These are phyloP conservation scores for Pistacia atlantica DNA, from an alignment of 345 rosid genomes.

Conservation along the genomic window DNA sequence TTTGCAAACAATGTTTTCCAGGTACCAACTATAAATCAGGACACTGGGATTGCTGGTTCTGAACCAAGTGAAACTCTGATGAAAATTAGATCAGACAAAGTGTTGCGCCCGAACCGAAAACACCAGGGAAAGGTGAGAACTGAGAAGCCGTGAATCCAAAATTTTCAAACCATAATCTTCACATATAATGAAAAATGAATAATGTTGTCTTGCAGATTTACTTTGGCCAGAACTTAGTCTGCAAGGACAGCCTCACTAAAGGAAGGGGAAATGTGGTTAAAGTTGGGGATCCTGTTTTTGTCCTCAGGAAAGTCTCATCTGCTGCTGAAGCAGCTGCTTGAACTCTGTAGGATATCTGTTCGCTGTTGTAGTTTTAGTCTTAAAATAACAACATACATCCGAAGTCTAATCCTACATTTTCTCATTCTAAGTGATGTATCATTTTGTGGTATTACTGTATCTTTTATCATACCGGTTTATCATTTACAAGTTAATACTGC, in stretches of 20 bases:
- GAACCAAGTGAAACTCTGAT: conserved; percentile 72
- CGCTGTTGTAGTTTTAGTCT: too few species aligned
- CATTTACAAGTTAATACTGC: too few species aligned
- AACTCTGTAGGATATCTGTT: not conserved
- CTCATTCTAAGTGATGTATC: too few species aligned
- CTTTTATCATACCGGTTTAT: too few species aligned
- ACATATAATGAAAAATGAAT: not conserved
- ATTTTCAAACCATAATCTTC: not conserved
- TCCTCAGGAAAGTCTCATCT: conserved; percentile 53
- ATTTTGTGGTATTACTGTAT: too few species aligned
- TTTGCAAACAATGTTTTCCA: conserved; percentile 19
- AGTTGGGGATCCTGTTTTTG: conserved; percentile 71
- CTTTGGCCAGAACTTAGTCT: conserved; percentile 84
- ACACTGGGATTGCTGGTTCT: conserved; percentile 53
- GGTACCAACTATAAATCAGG: conserved; percentile 79
- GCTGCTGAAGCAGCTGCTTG: conserved; percentile 77
- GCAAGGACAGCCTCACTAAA: conserved; percentile 42
- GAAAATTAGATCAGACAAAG: conserved; percentile 63
- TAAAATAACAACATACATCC: too few species aligned
- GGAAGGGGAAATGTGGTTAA: conserved; percentile 50
- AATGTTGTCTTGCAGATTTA: conserved; percentile 49
- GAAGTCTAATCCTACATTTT: too few species aligned
- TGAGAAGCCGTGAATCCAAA: not conserved
- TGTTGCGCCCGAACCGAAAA: conserved; percentile 63
- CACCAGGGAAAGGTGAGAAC: conserved; percentile 68